Evolutionary conservation across 208 protist species (phyloP).

Genomic region (Wallacemonas sp.): DNA sequence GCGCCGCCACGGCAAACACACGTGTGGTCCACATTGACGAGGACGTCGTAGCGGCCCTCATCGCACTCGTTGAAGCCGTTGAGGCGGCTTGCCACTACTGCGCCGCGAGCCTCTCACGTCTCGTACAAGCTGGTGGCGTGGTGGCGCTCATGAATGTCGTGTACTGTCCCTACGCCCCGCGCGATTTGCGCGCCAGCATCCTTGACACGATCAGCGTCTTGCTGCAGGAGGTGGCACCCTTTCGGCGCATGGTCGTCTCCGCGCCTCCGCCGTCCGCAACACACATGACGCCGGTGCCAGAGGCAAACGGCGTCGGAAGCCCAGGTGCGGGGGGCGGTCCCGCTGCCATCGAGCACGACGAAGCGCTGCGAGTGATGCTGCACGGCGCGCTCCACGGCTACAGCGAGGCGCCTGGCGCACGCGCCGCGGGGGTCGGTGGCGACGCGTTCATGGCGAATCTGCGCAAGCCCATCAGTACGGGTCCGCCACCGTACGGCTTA

Average conservation of each 20-base stretch:
- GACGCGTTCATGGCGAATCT: not conserved
- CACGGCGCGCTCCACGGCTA: conserved; percentile 63
- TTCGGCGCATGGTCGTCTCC: conserved; percentile 40
- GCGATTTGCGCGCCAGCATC: conserved; percentile 60
- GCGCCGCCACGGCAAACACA: not conserved
- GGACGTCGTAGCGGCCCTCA: conserved; percentile 44
- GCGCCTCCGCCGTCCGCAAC: not conserved
- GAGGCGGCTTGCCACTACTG: conserved; percentile 90
- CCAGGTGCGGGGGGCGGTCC: not conserved
- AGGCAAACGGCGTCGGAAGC: too few relatives aligned
- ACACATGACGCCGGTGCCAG: not conserved
- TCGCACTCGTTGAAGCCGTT: conserved; percentile 72
- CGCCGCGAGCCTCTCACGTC: conserved; percentile 50
- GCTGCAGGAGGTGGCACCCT: conserved; percentile 82
- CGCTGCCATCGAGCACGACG: conserved; percentile 20
- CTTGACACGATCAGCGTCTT: conserved; percentile 84
- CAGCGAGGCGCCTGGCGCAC: not conserved
- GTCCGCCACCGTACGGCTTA: conserved; percentile 54
- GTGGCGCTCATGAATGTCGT: conserved; percentile 67
- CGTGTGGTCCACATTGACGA: conserved; percentile 36
- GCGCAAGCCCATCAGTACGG: not conserved
- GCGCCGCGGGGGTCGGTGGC: conserved; percentile 10
- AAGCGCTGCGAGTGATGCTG: conserved; percentile 62
- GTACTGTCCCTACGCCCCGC: conserved; percentile 68
- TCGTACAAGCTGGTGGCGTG: conserved; percentile 76